These are phyloP conservation scores for Wallacemonas rigidus DNA, from an alignment of 208 protist genomes.

Conservation along the genomic window DNA sequence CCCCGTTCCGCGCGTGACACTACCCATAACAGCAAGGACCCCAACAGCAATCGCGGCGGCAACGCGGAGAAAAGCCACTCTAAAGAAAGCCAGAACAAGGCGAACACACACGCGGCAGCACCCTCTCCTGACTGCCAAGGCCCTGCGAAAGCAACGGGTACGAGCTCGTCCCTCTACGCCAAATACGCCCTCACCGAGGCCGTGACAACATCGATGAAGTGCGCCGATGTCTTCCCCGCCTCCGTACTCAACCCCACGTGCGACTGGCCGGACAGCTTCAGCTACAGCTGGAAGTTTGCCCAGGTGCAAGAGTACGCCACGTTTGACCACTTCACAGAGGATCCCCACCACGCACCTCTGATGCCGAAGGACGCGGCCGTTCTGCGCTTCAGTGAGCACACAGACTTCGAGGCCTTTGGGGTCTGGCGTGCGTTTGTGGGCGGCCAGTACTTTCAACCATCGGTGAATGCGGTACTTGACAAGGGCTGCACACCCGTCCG, in stretches of 20 bases:
- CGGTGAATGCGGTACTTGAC: constrained; percentile 71
- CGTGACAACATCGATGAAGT: constrained; percentile 33
- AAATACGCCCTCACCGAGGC: constrained; percentile 22
- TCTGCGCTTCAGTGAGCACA: constrained; percentile 46
- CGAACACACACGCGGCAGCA: too few species aligned
- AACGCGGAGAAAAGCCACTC: too few species aligned
- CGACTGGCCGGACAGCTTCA: constrained; percentile 81
- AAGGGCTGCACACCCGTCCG: constrained; percentile 66
- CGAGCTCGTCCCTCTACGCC: constrained; percentile 8
- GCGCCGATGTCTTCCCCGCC: constrained; percentile 48
- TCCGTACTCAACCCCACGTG: constrained; percentile 50
- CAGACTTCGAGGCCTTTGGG: constrained; percentile 60
- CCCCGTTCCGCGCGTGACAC: neutral
- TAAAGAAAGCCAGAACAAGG: too few species aligned
- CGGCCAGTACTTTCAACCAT: constrained; percentile 67
- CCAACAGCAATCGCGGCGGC: too few species aligned
- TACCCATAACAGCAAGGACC: too few species aligned
- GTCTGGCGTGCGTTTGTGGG: constrained; percentile 85
- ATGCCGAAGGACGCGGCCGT: constrained; percentile 61
- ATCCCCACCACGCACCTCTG: constrained; percentile 83
- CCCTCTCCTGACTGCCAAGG: too few species aligned
- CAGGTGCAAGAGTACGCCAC: constrained; percentile 47
- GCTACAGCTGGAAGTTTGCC: constrained; percentile 54
- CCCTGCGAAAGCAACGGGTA: too few species aligned
- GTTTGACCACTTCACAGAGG: constrained; percentile 58